phyloP scores from a whole-genome alignment of 306 rosid genomes.

The Cyclanthera cordifolia region DNA sequence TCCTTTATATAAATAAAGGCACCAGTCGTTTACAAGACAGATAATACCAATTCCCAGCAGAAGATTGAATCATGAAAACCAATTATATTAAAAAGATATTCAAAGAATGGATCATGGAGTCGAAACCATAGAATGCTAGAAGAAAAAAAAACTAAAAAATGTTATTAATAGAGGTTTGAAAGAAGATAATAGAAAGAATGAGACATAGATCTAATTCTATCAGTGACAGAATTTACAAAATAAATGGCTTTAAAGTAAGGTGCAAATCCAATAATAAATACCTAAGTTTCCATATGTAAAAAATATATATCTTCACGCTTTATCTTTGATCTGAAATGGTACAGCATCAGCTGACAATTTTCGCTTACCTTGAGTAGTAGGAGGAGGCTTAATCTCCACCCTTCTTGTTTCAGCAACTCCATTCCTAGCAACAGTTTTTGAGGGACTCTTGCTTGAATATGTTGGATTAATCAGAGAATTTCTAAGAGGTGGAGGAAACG shows the following conservation, averaged over 20 bases:
- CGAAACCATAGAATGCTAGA: not conserved
- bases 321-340: constrained; percentile 22
- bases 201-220: constrained; percentile 21
- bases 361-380: constrained; percentile 11
- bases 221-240: constrained; percentile 32
- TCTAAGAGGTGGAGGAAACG: constrained; percentile 30
- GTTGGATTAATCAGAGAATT: constrained; percentile 20
- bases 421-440: constrained; percentile 18
- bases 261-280: constrained; percentile 16
- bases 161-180: not conserved
- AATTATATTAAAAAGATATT: constrained; percentile 37
- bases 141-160: not conserved
- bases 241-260: constrained; percentile 17
- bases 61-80: not conserved
- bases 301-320: constrained; percentile 27
- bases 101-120: constrained; percentile 23
- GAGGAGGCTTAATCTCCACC: not conserved
- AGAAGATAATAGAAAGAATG: not conserved
- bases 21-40: not conserved
- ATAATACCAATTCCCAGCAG: not conserved
- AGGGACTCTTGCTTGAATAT: constrained; percentile 26
- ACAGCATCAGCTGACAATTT: constrained; percentile 20
- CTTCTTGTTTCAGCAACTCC: constrained; percentile 25
- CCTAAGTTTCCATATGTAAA: constrained; percentile 25
- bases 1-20: not conserved